Conservation (phyloP, 768 basidiomycete species). For the Lactifluus hygrophoroides region DNA sequence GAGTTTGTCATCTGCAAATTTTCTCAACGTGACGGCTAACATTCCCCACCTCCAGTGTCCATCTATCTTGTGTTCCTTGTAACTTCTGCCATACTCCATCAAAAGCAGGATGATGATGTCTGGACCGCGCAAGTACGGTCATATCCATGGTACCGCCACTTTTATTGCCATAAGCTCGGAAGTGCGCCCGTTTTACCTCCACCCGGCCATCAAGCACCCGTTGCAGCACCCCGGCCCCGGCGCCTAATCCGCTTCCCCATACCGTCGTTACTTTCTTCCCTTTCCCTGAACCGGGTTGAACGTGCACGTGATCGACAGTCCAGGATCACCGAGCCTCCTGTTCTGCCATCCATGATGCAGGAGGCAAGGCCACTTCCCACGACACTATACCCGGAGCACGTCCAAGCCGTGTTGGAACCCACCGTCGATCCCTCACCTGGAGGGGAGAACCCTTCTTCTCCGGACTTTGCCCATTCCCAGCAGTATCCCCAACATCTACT, state of each 20-base stretch:
- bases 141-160: slow-evolving; percentile 13
- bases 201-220: background rate
- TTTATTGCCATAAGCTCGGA: slow-evolving; percentile 2
- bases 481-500: background rate
- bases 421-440: background rate
- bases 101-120: slow-evolving; percentile 1
- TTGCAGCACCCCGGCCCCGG: slow-evolving; percentile 15
- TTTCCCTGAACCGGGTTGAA: slow-evolving; percentile 1
- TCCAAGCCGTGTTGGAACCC: slow-evolving; percentile 3
- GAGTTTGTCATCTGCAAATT: background rate
- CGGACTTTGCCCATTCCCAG: background rate
- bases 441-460: background rate
- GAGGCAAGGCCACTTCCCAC: background rate
- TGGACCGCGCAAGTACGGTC: slow-evolving; percentile 14
- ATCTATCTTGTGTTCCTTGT: slow-evolving; percentile 10
- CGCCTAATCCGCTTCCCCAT: slow-evolving; percentile 12
- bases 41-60: slow-evolving; percentile 5
- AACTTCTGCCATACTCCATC: slow-evolving; percentile 9
- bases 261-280: background rate
- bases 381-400: slow-evolving; percentile 8
- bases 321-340: background rate
- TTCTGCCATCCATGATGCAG: background rate
- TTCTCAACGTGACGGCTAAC: background rate
- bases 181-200: background rate
- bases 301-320: background rate